Evolutionary conservation across 73 alveolate genomes (phyloP).

Genomic region (Halteria grandinella): DNA sequence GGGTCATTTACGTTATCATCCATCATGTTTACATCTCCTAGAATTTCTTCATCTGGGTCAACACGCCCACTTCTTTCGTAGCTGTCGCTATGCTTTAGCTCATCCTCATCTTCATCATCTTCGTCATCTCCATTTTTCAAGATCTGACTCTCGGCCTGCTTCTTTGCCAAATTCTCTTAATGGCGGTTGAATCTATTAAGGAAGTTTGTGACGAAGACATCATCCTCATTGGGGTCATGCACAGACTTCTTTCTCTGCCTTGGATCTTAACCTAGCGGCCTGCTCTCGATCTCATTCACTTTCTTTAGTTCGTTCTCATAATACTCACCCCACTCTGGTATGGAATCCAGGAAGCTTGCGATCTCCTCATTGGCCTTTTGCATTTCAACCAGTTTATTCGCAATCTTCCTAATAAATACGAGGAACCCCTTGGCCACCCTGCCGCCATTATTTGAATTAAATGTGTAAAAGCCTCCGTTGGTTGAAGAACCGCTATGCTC

Average conservation of each 20-base stretch:
- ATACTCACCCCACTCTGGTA: conserved; percentile 46
- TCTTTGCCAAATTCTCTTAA: not conserved
- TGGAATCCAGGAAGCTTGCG: conserved; percentile 9
- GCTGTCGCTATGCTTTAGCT: not conserved
- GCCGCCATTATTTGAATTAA: not conserved
- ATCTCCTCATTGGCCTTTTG: conserved; percentile 39
- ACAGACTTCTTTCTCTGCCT: conserved; percentile 13
- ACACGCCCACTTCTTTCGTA: not conserved
- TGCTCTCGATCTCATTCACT: conserved; percentile 12
- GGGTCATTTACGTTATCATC: not conserved
- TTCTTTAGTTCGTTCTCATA: not conserved
- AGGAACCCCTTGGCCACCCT: conserved; percentile 13
- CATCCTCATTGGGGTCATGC: not conserved
- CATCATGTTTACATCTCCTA: conserved; percentile 9
- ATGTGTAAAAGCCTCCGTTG: conserved; percentile 32
- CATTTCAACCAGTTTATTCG: conserved; percentile 31
- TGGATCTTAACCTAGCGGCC: conserved; percentile 44
- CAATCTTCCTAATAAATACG: conserved; percentile 36
- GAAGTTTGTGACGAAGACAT: conserved; percentile 11
- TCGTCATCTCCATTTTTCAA: conserved; percentile 26
- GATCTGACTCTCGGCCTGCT: not conserved
- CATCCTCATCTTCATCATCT: conserved; percentile 19
- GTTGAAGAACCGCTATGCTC: too few species aligned
- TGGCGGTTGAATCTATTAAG: not conserved
- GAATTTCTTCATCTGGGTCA: not conserved